These are phyloP conservation scores for Friedmanniomyces endolithicus DNA, from an alignment of 495 filamentous ascomycete genomes.

Conservation along the genomic window DNA sequence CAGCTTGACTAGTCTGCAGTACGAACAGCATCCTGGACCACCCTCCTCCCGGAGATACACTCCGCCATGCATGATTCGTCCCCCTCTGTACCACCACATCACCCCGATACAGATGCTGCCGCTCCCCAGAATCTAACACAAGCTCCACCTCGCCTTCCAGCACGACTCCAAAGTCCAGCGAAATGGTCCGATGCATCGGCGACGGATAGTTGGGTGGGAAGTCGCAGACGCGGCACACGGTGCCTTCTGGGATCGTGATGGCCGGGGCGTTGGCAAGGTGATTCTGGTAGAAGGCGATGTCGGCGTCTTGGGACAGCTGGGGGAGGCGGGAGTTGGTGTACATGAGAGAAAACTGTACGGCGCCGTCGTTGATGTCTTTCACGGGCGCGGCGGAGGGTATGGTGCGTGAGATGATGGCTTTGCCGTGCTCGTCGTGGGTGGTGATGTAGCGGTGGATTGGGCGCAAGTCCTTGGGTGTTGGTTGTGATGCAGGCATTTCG, in stretches of 20 bases:
- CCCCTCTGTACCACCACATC: conserved; percentile 51
- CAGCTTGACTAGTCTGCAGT: neutral
- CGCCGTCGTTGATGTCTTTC: neutral
- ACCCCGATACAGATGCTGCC: conserved; percentile 40
- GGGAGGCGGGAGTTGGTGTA: neutral
- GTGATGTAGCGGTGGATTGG: neutral
- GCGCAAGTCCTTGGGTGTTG: neutral
- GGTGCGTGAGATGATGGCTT: neutral
- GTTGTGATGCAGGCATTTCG: too few relatives aligned
- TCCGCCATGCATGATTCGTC: conserved; percentile 54
- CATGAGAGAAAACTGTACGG: neutral
- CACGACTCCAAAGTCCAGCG: conserved; percentile 60
- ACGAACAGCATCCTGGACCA: conserved; percentile 15
- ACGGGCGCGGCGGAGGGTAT: neutral
- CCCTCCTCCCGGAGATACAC: conserved; percentile 34
- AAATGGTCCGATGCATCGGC: conserved; percentile 57
- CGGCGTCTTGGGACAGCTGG: conserved; percentile 27
- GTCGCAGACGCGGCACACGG: conserved; percentile 46
- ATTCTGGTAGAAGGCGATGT: conserved; percentile 31
- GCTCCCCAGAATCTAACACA: conserved; percentile 45
- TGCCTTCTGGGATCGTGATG: conserved; percentile 33
- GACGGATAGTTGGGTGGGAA: conserved; percentile 40
- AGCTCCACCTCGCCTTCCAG: conserved; percentile 54
- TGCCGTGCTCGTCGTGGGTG: neutral
- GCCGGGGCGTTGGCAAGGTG: conserved; percentile 16